Percentiles rank a stretch among this genome's conserved stretches.
Evolutionary conservation across 257 asterid species (phyloP).

Genomic region (Capsicum rhomboideum): DNA sequence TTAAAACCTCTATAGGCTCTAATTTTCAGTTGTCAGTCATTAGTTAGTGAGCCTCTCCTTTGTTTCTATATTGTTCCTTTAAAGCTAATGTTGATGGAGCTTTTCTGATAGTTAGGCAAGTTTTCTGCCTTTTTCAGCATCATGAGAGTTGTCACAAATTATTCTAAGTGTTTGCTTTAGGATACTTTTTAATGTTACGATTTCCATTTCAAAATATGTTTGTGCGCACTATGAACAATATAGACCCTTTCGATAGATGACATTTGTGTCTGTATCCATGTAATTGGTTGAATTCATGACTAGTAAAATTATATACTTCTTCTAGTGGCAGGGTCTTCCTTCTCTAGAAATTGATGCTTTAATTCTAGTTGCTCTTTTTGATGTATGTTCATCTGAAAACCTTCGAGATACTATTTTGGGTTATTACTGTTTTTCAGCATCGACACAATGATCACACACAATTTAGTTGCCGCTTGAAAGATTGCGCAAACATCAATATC

Average conservation of each 20-base stretch:
- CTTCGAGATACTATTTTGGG: not conserved
- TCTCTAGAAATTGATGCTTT: not conserved
- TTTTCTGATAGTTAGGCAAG: not conserved
- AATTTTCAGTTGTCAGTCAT: not conserved
- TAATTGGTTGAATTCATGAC: not conserved
- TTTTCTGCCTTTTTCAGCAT: not conserved
- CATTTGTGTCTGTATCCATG: not conserved
- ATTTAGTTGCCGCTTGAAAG: constrained; percentile 24
- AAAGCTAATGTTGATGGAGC: not conserved
- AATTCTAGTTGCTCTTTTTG: not conserved
- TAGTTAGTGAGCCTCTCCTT: not conserved
- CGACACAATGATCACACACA: constrained; percentile 26
- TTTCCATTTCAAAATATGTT: not conserved
- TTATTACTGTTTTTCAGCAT: constrained; percentile 29
- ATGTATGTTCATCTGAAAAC: not conserved
- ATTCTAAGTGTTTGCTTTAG: not conserved
- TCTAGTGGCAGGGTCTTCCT: not conserved
- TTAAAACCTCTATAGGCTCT: not conserved
- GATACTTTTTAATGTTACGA: not conserved
- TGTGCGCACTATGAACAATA: not conserved
- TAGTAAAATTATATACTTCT: not conserved
- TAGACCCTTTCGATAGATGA: not conserved
- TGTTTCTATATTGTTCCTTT: not conserved
- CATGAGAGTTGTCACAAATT: not conserved
- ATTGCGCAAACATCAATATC: constrained; percentile 65